Evolutionary conservation across 257 asterid species (phyloP).

Genomic region (Petrea volubilis): DNA sequence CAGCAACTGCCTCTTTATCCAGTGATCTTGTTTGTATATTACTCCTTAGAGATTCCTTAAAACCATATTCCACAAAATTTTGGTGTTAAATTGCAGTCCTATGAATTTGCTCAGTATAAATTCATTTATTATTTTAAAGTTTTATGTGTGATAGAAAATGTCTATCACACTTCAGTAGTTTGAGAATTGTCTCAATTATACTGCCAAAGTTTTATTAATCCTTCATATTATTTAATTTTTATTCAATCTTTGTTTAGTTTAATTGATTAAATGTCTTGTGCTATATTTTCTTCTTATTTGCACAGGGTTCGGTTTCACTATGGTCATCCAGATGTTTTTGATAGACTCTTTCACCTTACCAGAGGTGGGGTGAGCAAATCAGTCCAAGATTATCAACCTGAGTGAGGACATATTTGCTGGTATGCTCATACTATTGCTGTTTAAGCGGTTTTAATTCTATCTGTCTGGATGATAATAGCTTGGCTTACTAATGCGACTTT

Average conservation of each 20-base stretch:
- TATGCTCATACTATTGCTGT: constrained; percentile 23
- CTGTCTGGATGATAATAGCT: background rate
- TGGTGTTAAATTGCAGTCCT: background rate
- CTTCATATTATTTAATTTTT: background rate
- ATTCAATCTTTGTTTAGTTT: background rate
- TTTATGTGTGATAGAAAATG: background rate
- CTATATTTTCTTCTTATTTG: constrained; percentile 17
- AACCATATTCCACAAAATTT: background rate
- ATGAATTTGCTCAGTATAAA: background rate
- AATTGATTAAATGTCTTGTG: constrained; percentile 10
- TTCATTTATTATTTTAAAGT: background rate
- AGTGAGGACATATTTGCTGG: constrained; percentile 99
- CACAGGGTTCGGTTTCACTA: constrained; percentile 97
- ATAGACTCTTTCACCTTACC: constrained; percentile 92
- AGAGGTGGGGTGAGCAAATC: constrained; percentile 99
- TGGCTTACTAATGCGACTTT: constrained; percentile 1
- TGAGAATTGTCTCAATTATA: background rate
- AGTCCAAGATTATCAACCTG: constrained; percentile 85
- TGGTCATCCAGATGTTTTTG: constrained; percentile 99
- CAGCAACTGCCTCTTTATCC: too few species aligned
- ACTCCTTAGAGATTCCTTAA: background rate
- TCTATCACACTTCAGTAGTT: background rate
- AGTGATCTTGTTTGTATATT: background rate
- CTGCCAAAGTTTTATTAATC: background rate
- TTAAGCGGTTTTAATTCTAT: constrained; percentile 1